Evolutionary conservation across 129 eudicot genomes (phyloP), one percentile per base, ranked within the genome.

Genomic region (Apium graveolens): DNA sequence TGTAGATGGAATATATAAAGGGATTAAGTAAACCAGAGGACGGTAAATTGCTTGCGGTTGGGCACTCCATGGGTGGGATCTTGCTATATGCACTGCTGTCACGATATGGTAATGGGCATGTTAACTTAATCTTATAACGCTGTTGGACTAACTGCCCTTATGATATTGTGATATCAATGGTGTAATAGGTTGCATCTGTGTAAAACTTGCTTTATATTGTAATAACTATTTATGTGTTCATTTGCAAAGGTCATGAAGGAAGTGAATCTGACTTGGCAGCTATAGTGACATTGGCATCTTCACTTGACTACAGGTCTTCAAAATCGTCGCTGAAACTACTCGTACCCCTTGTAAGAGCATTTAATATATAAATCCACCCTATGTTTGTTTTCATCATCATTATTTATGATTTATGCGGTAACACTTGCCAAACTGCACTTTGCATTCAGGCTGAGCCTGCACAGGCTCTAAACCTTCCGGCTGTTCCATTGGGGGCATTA

Each of bases 61-160:
- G 99, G 74, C 99, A 95, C 83, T 95, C 99, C 74, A 95, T 95
- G 97, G 99, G 99, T 55, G 99, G 99, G 20, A 95, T 95, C 83
- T 81, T 95, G 82, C 86, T 92, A 41, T 95, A 95, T 87, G 94
- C 96, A 0, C 84, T 88, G 92, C 87, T 92, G 6, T 90, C 97
- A 44, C 89, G 90, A 83, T 84, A 79, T 76, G 91, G 99, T 95
- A 91, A 86, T 83, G 24, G 76, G 55, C 42, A 65, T 43, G 1
- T 62, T 31, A 35, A 21, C 35, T 70, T 77, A 2, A 46, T 18
- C 38, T 49, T 16, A 37, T 34, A 46, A 10, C 11, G 4, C 51
- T 4, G 69, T 27, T 16, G 42, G 45, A 11, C 48, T 43, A 63
- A 26, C 69, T 62, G 0, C 72, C 39, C 21, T 16, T 4, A 31